Base-by-base conservation (phyloP, 2,329 filamentous ascomycete species). In the Aureobasidium sp. region DNA sequence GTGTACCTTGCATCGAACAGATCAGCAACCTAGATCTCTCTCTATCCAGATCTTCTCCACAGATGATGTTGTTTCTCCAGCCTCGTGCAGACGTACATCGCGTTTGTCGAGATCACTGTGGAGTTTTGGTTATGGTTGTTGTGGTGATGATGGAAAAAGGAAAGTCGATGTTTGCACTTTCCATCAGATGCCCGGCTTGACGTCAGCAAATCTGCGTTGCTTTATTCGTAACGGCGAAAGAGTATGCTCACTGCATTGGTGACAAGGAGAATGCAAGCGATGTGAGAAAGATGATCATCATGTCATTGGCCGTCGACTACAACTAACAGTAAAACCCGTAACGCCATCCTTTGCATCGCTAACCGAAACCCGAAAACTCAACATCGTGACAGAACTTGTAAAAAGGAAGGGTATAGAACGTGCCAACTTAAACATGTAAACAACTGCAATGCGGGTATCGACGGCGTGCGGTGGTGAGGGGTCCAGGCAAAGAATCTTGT, bases 331-430 rank as follows among this genome's bases (percentile, higher is more conserved):
- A 45, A 57, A n/a, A 37, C 54, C 21, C 23, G n/a, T 33, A 31
- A 31, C 19, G 13, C 38, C 15, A 9, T 55, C 19, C 51, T 46
- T 15, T 31, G 40, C 27, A 37, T 54, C 37, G 37, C 50, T 54
- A 23, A 57, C 40, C 29, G 54, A 57, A 21, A 19, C 25, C 21
- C 19, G 15, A 38, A 27, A 43, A 37, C 23, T 9, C 15, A 11
- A 46, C 29, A 29, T 43, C 13, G 15, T 29, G 40, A 46, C 42
- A 42, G 7, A 17, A 57, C 54, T 29, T 40, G 25, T 38, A n/a
- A 11, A 38, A 25, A 19, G 50, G 35, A 57, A 40, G 55, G 55
- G 55, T 58, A 58, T 58, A 47, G n/a, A 58, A 58, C 55, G 43
- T 40, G 55, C 55, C 55, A n/a, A 17, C 21, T 40, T 47, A 49